Conservation (phyloP, 1,284 basidiomycete species). For the Sanghuangporus weigelae region DNA sequence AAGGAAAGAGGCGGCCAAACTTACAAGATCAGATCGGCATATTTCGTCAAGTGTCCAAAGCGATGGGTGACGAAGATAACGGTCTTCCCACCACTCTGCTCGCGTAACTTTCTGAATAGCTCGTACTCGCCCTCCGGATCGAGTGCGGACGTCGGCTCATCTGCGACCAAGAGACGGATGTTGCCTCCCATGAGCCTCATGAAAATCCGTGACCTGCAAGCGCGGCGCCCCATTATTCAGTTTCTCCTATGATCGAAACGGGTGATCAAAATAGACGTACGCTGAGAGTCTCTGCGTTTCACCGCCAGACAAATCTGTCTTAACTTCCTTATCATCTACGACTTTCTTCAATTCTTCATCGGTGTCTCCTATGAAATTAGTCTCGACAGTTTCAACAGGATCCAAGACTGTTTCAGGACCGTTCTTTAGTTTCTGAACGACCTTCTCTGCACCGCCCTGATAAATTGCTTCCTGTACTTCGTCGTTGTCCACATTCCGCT, state of each 20-base stretch:
- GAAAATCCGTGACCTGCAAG: conserved; percentile 27
- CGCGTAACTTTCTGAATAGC: conserved; percentile 48
- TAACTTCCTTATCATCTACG: conserved; percentile 27
- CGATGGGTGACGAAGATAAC: conserved; percentile 68
- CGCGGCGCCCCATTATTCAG: not conserved
- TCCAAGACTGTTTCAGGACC: conserved; percentile 29
- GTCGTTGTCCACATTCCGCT: conserved; percentile 22
- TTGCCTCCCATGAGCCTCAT: conserved; percentile 41
- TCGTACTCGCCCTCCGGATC: conserved; percentile 45
- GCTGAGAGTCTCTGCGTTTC: conserved; percentile 36
- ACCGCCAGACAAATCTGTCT: conserved; percentile 33
- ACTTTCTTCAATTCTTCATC: not conserved
- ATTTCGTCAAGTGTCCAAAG: conserved; percentile 59
- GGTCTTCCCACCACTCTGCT: conserved; percentile 53
- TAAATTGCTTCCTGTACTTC: conserved; percentile 28
- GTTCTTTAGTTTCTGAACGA: conserved; percentile 25
- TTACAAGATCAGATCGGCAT: conserved; percentile 31
- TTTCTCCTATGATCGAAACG: not conserved
- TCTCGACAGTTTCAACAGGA: conserved; percentile 24
- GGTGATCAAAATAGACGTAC: conserved; percentile 24
- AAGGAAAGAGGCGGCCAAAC: not conserved
- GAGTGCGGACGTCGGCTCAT: conserved; percentile 37
- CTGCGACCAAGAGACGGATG: conserved; percentile 25
- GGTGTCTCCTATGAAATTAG: conserved; percentile 26
- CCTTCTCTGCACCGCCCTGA: conserved; percentile 33